Conservation (phyloP, 805 yeast species). For the Starmerella bombicola region DNA sequence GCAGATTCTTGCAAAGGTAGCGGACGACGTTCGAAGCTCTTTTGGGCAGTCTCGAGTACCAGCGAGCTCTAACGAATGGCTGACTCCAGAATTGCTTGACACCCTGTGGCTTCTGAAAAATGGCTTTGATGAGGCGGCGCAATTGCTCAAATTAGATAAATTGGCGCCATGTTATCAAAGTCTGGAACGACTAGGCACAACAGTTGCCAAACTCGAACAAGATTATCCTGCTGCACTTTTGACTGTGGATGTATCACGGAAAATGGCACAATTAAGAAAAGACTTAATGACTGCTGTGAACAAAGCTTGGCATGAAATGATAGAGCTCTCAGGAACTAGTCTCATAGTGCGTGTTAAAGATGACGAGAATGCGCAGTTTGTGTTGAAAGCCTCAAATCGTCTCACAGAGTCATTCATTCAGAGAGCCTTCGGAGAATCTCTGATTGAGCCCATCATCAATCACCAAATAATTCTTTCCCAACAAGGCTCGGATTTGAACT, state of each 20-base stretch:
- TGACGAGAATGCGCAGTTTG: too few species aligned
- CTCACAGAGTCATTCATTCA: background rate
- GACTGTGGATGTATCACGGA: conserved; percentile 6
- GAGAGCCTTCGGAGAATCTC: background rate
- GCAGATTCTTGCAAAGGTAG: too few species aligned
- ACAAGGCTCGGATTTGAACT: background rate
- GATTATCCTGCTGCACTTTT: conserved; percentile 7
- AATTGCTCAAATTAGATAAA: background rate
- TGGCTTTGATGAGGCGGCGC: background rate
- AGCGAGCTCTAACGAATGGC: background rate
- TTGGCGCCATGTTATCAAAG: background rate
- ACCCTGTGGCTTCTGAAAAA: background rate
- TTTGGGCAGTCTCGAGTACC: background rate
- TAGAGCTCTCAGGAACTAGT: too few species aligned
- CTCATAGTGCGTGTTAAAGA: too few species aligned
- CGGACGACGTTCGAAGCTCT: too few species aligned
- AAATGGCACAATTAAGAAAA: conserved; percentile 1
- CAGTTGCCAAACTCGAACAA: conserved; percentile 1
- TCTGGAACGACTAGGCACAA: conserved; percentile 1
- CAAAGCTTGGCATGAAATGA: too few species aligned
- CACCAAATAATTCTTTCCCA: background rate
- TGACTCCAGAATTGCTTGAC: background rate
- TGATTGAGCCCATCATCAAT: background rate
- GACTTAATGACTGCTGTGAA: too few species aligned
- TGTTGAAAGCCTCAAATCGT: background rate